Conservation (phyloP, 1,284 basidiomycete genomes). For the Leccinum subspadiceum region DNA sequence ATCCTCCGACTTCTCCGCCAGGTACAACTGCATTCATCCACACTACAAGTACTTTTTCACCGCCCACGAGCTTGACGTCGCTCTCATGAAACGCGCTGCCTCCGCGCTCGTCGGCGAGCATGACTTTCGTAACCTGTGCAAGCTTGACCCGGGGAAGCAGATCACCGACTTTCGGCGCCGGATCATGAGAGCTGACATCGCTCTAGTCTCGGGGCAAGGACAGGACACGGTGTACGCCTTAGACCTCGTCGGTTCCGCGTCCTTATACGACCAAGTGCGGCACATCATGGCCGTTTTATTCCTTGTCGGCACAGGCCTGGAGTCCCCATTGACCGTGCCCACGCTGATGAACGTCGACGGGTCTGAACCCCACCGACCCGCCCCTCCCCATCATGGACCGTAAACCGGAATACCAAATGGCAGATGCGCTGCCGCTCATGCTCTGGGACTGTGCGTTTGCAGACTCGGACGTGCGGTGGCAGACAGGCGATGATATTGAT, state of each 20-base stretch:
- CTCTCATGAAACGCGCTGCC: conserved; percentile 79
- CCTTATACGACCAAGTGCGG: conserved; percentile 96
- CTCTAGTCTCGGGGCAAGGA: conserved; percentile 31
- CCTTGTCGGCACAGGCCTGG: conserved; percentile 82
- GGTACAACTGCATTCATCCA: conserved; percentile 83
- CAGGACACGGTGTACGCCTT: conserved; percentile 63
- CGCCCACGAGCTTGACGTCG: conserved; percentile 61
- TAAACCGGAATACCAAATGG: conserved; percentile 94
- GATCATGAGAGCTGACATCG: conserved; percentile 67
- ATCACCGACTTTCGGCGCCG: conserved; percentile 74
- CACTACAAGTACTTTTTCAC: conserved; percentile 99
- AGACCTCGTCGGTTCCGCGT: conserved; percentile 87
- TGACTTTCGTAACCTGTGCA: conserved; percentile 96
- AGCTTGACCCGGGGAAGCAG: conserved; percentile 93
- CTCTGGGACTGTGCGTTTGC: conserved; percentile 90
- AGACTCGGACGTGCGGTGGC: conserved; percentile 72
- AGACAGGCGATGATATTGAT: conserved; percentile 45
- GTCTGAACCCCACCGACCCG: conserved; percentile 30
- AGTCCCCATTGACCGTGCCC: conserved; percentile 70
- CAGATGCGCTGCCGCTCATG: conserved; percentile 85
- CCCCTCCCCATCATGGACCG: conserved; percentile 48
- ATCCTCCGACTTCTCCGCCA: conserved; percentile 76
- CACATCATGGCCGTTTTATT: conserved; percentile 95
- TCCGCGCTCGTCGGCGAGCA: conserved; percentile 79
- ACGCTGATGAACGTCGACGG: conserved; percentile 72